phyloP scores from a whole-genome alignment of 495 filamentous ascomycete genomes.

The Penicillium macrosclerotiorum region DNA sequence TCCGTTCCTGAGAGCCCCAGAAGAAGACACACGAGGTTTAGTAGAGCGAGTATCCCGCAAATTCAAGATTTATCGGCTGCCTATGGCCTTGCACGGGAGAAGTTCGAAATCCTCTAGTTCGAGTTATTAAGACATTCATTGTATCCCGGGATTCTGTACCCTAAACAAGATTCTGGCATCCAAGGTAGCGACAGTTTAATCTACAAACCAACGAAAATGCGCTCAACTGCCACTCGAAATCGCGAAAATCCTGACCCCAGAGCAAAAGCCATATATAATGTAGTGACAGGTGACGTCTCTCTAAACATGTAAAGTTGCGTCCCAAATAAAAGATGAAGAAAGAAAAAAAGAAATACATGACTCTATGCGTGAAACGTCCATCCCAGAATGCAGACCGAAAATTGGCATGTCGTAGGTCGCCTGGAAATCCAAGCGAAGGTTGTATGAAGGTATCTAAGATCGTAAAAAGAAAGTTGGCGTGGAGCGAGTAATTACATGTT shows the following conservation, averaged over 20 bases:
- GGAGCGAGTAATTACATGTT: constrained; percentile 32
- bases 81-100: too few relatives aligned
- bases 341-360: constrained; percentile 6
- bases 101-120: too few relatives aligned
- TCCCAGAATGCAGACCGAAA: neutral
- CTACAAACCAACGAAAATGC: neutral
- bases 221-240: neutral
- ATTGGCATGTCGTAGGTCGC: constrained; percentile 7
- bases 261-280: constrained; percentile 1
- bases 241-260: neutral
- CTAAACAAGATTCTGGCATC: neutral
- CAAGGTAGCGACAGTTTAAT: neutral
- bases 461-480: neutral
- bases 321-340: neutral
- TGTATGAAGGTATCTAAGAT: neutral
- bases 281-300: constrained; percentile 18
- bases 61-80: too few relatives aligned
- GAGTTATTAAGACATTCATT: neutral
- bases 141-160: neutral
- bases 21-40: too few relatives aligned
- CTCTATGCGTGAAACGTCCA: constrained; percentile 13
- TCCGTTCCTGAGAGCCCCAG: too few relatives aligned
- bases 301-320: too few relatives aligned
- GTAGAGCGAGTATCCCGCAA: too few relatives aligned
- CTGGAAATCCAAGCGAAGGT: neutral